These are phyloP conservation scores for Exophiala bonariae DNA, from an alignment of 2,329 filamentous ascomycete genomes.

Conservation along the genomic window DNA sequence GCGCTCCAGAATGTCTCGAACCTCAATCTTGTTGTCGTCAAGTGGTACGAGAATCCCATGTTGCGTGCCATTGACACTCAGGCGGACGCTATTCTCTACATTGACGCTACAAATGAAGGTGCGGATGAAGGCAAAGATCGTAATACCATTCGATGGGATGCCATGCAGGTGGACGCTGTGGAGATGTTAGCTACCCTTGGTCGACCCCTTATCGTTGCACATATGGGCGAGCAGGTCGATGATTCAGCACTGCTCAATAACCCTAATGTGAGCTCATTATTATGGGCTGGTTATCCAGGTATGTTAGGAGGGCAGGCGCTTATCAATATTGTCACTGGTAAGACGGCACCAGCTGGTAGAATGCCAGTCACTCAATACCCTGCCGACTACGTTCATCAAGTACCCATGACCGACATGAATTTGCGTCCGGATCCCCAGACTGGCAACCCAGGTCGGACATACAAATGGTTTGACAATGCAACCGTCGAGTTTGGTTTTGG, in stretches of 20 bases:
- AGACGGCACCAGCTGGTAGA: conserved; percentile 29
- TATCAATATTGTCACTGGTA: conserved; percentile 42
- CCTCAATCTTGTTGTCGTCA: conserved; percentile 44
- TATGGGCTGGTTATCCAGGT: conserved; percentile 47
- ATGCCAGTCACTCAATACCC: too few relatives aligned
- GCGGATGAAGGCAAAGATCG: conserved; percentile 44
- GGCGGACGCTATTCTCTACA: conserved; percentile 39
- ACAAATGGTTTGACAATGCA: conserved; percentile 44
- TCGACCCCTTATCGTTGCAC: conserved; percentile 42
- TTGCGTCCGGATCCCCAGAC: conserved; percentile 35
- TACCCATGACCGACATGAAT: conserved; percentile 41
- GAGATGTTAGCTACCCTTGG: conserved; percentile 34
- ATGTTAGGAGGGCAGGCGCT: conserved; percentile 43
- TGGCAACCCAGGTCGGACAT: conserved; percentile 43
- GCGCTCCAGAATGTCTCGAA: conserved; percentile 46
- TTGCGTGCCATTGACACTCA: conserved; percentile 25
- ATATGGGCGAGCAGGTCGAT: conserved; percentile 45
- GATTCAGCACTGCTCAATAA: conserved; percentile 38
- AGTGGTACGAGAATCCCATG: not conserved
- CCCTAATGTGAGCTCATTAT: conserved; percentile 38
- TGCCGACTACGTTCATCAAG: conserved; percentile 41
- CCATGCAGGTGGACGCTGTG: conserved; percentile 43
- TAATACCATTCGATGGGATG: conserved; percentile 41
- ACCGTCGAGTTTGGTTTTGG: conserved; percentile 44
- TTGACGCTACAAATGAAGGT: conserved; percentile 42